Conservation (phyloP, 164 flowering plant genomes). For the Nelumbo lutea region DNA sequence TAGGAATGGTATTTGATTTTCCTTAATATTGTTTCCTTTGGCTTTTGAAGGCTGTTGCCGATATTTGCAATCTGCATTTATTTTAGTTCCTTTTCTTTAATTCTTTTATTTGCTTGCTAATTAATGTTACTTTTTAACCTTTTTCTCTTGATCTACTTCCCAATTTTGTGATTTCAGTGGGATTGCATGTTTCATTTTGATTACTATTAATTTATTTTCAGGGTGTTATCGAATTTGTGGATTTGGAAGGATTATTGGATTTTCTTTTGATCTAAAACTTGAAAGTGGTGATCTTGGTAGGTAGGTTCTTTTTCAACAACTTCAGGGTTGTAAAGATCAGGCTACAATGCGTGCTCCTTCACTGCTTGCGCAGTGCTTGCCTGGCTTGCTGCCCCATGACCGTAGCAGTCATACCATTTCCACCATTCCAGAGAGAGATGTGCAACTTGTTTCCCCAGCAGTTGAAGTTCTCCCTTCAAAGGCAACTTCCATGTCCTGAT, state of each 20-base stretch:
- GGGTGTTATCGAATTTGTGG: not conserved
- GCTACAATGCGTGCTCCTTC: conserved; percentile 71
- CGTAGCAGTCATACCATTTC: conserved; percentile 45
- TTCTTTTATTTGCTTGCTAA: no score
- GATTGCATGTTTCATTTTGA: no score
- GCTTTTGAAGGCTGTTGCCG: not conserved
- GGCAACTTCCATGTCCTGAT: conserved; percentile 28
- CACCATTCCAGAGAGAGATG: conserved; percentile 53
- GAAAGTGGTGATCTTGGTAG: conserved; percentile 5
- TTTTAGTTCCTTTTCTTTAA: no score
- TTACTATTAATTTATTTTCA: no score
- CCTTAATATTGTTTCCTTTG: not conserved
- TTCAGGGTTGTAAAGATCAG: not conserved
- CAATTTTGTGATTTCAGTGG: not conserved
- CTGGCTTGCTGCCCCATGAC: conserved; percentile 62
- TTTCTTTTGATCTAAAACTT: not conserved
- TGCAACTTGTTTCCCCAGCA: conserved; percentile 64
- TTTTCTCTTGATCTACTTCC: not conserved
- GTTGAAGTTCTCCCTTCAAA: conserved; percentile 90
- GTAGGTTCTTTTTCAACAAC: not conserved
- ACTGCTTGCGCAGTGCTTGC: conserved; percentile 72
- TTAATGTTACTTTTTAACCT: no score
- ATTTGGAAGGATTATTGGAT: not conserved
- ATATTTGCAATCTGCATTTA: no score
- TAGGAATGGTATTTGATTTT: no score